Evolutionary conservation across 164 flowering plant genomes (phyloP).

Genomic region (Malania oleifera): DNA sequence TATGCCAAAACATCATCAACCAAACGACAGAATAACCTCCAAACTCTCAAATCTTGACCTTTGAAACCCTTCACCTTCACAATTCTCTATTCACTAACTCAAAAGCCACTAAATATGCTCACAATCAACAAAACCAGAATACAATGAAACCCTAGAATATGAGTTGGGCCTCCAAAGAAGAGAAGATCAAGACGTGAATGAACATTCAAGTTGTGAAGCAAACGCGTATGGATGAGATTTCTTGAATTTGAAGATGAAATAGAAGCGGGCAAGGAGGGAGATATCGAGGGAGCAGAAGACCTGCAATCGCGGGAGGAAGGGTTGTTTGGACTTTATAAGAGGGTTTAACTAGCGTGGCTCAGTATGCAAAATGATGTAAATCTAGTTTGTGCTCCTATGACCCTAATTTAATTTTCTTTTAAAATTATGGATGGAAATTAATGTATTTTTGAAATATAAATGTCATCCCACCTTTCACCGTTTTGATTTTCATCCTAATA

Average conservation of each 20-base stretch:
- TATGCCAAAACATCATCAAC: constrained; percentile 85
- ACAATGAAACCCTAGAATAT: constrained; percentile 14
- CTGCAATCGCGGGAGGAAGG: constrained; percentile 20
- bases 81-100: background rate
- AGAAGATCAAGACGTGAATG: background rate
- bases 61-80: constrained; percentile 4
- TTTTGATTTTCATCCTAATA: too few relatives aligned
- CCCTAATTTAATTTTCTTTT: too few relatives aligned
- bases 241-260: background rate
- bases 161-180: background rate
- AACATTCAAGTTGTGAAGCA: background rate
- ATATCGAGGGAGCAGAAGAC: constrained; percentile 1
- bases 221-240: background rate
- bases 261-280: background rate
- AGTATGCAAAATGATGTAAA: too few relatives aligned
- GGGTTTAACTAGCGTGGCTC: too few relatives aligned
- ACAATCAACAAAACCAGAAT: background rate
- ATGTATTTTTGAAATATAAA: too few relatives aligned
- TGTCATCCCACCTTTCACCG: too few relatives aligned
- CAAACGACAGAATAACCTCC: background rate
- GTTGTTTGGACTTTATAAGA: too few relatives aligned
- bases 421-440: too few relatives aligned
- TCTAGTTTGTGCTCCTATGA: too few relatives aligned
- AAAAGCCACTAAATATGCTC: background rate
- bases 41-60: constrained; percentile 19